Base-by-base conservation (phyloP, 768 basidiomycete species). In the Russula ochroleuca region DNA sequence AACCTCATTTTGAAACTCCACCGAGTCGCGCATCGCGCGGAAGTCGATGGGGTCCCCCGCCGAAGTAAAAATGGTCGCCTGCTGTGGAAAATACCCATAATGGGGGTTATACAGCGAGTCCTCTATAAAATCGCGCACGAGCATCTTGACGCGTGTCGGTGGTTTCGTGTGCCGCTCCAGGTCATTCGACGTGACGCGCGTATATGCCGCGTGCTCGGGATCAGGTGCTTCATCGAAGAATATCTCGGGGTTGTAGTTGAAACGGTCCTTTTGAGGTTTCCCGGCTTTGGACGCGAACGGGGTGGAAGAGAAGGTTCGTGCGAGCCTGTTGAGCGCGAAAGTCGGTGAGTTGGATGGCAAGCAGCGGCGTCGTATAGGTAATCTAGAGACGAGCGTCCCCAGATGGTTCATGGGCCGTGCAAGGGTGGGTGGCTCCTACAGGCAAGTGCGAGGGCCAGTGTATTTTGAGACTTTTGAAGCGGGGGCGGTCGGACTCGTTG, bases 41-140 rank as follows among this genome's bases (percentile, higher is more conserved):
- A 98, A 97, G 70, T 93, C 79, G 69, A 96, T 86, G 23, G 77
- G 73, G 4, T 73, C 74, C 37, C 83, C 79, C 17, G 83, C 78
- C 1, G 84, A 78, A 43, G 86, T 85, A 73, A 97, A 92, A 67
- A 99, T 98, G 50, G 85, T 88, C 1, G 91, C 96, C 70, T 94
- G 90, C 70, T 90, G 89, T 35, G 93, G 86, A 73, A 99, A 98
- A 76, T 99, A 99, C 41, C 97, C 97, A 72, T 99, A 98, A 74
- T 95, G 78, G 4, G 94, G 95, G 73, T 99, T 98, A 78, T 99
- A 99, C 41, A 99, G 76, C 9, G 91, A 87, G 73, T 99, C 97
- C 71, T 98, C 94, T 65, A 99, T 94, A 73, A 90, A 99, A 77
- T 99, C 96, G 67, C 97, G 85, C 51, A 88, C 86, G 40, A 98